Evolutionary conservation across 2,329 filamentous ascomycete species (phyloP), one percentile per base, ranked within the genome.

Genomic region (Claviceps sp.): DNA sequence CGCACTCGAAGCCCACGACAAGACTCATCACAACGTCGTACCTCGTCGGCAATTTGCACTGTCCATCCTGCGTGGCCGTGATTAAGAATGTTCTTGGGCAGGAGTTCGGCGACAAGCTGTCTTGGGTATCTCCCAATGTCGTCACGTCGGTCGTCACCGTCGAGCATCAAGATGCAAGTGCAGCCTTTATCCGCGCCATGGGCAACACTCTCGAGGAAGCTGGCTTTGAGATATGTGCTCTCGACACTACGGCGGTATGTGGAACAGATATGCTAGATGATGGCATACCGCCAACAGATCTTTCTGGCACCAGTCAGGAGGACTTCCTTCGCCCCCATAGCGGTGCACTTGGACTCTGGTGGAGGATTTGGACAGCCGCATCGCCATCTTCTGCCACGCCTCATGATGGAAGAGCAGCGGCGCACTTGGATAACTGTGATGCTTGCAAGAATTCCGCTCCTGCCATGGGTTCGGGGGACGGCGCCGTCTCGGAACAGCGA

Each of bases 21-120:
- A 83, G 78, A 52, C 60, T 64, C 54, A 64, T 72, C 54, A 77
- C 73, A 13, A 83, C 79, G 2, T 82, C 78, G 38, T 80, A 84
- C 61, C 73, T 88, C 55, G 71, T 89, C 58, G 78, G 76, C 56
- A 89, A 89, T 65, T 73, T 89, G n/a, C 85, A 89, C 67, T 89
- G 85, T 68, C 81, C 84, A 14, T 85, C 84, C 55, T 89, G 85
- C 64, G 80, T 87, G 48, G 76, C 78, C 39, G 73, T 76, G 58
- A 87, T 89, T 61, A 74, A 80, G 60, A 70, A 75, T 51, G 73
- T 76, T 54, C 68, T 89, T 54, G 71, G 64, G 54, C 73, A 70
- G 45, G 64, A 65, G 19, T 77, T 68, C 58, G 61, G 59, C 50
- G 65, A 61, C 68, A 76, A 63, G 61, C 69, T 71, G 70, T 71